These are phyloP conservation scores for Elaphomyces granulatus DNA, from an alignment of 495 filamentous ascomycete species.

Conservation along the genomic window DNA sequence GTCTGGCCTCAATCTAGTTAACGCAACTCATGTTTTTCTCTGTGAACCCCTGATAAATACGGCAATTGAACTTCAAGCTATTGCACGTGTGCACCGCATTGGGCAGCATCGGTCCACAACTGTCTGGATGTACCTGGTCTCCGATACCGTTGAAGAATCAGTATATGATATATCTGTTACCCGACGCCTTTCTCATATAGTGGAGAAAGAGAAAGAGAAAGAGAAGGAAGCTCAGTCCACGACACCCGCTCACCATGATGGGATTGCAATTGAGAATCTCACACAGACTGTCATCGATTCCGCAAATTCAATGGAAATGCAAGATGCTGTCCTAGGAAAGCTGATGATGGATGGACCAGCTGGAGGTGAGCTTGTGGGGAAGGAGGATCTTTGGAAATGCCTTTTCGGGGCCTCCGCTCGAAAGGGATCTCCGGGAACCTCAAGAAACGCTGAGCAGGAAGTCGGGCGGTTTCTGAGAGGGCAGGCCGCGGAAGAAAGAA, in stretches of 20 bases:
- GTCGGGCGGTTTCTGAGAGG: slow-evolving; percentile 32
- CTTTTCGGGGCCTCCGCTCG: slow-evolving; percentile 47
- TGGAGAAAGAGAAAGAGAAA: slow-evolving; percentile 23
- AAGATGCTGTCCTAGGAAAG: slow-evolving; percentile 49
- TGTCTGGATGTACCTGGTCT: slow-evolving; percentile 87
- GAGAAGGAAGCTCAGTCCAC: slow-evolving; percentile 10
- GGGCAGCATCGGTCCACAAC: slow-evolving; percentile 78
- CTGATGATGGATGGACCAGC: slow-evolving; percentile 53
- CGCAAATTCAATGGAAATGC: slow-evolving; percentile 71
- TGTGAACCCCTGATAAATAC: slow-evolving; percentile 90
- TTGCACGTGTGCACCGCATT: slow-evolving; percentile 87
- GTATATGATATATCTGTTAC: slow-evolving; percentile 76
- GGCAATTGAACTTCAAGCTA: slow-evolving; percentile 84
- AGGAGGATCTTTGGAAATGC: slow-evolving; percentile 80
- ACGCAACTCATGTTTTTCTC: slow-evolving; percentile 86
- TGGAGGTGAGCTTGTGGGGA: slow-evolving; percentile 67
- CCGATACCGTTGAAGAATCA: slow-evolving; percentile 75
- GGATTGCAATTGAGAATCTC: slow-evolving; percentile 15
- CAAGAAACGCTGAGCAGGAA: slow-evolving; percentile 22
- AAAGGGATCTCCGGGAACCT: slow-evolving; percentile 5
- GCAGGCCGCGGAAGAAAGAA: slow-evolving; percentile 32
- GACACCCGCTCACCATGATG: slow-evolving; percentile 16
- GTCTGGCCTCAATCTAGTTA: slow-evolving; percentile 77
- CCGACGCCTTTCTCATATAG: slow-evolving; percentile 63
- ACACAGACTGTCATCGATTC: slow-evolving; percentile 52